phyloP scores from a whole-genome alignment of 1,139 yeast genomes.

The Pichia sp. region DNA sequence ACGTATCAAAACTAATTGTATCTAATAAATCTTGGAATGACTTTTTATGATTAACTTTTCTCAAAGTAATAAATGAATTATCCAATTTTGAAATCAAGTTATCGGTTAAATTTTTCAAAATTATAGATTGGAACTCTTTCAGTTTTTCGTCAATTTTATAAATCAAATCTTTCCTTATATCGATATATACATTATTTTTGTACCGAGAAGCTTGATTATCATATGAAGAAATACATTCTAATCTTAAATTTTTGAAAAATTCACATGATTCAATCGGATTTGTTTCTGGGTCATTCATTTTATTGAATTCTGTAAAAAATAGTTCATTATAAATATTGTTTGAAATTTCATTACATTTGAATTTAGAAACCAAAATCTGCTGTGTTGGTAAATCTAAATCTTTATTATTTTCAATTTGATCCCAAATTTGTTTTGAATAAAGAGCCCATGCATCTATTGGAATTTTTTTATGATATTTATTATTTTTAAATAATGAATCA shows the following conservation, averaged over 20 bases:
- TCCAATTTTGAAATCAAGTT: slow-evolving; percentile 24
- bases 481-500: slow-evolving; percentile 49
- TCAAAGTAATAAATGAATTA: slow-evolving; percentile 1
- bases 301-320: slow-evolving; percentile 33
- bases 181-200: slow-evolving; percentile 54
- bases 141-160: slow-evolving; percentile 42
- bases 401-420: slow-evolving; percentile 84
- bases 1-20: neutral
- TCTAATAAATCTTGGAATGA: slow-evolving; percentile 2
- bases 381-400: slow-evolving; percentile 96
- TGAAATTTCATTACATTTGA: slow-evolving; percentile 88
- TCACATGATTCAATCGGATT: slow-evolving; percentile 30
- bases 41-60: slow-evolving; percentile 1
- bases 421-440: slow-evolving; percentile 90
- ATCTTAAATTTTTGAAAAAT: slow-evolving; percentile 39
- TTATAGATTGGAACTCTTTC: slow-evolving; percentile 23
- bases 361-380: slow-evolving; percentile 88
- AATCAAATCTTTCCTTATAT: slow-evolving; percentile 46
- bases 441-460: slow-evolving; percentile 97
- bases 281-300: slow-evolving; percentile 24
- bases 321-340: slow-evolving; percentile 39
- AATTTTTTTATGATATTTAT: slow-evolving; percentile 72
- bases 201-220: slow-evolving; percentile 73
- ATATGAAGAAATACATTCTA: slow-evolving; percentile 45
- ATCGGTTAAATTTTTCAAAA: slow-evolving; percentile 25